Base-by-base conservation (phyloP, 257 asterid genomes). In the Phtheirospermum japonicum region DNA sequence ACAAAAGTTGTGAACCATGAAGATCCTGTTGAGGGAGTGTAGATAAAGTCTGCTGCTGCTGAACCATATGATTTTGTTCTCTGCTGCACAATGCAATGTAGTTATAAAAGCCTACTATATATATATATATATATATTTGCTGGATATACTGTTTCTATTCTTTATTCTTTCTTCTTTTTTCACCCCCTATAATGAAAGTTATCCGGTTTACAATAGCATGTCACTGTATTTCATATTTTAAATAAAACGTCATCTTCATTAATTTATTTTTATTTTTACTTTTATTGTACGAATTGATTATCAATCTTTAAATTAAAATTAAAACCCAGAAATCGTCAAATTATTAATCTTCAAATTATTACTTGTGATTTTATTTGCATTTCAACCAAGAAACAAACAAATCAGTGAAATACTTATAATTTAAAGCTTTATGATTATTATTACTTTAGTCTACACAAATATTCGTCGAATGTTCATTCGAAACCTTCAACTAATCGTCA, bases 1-100 rank as follows among this genome's bases (percentile, higher is more conserved):
- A 56, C 74, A 18, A 88, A 80, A 76, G 84, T 84, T 17, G 80
- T 67, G 87, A 82, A 86, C 76, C 81, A 84, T 53, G 90, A 88
- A 55, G 89, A 75, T 68, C 31, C 74, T 30, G 20, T 30, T 64
- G 83, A 77, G 71, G 71, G 75, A 79, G 77, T 67, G 71, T 75
- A 75, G 76, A 61, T 53, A 59, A 46, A 68, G 31, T 63, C 57
- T 55, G 64, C 32, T 32, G 53, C 57, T 55, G 64, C 32, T 32
- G 53, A 59, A 59, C 64, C 65, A 49, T 73, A 53, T 13, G 36
- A 70, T 70, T 65, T 75, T 77, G 78, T 64, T 63, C 61, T 61
- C 39, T 53, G 34, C 26, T 53, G 17, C 17, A 53, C 18, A 54
- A 13, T 50, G 30, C 18, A 50, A 50, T 50, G 58, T 43, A 31